Evolutionary conservation across 2,329 filamentous ascomycete genomes (phyloP), one percentile per base, ranked within the genome.

Genomic region (Fusarium sp.): DNA sequence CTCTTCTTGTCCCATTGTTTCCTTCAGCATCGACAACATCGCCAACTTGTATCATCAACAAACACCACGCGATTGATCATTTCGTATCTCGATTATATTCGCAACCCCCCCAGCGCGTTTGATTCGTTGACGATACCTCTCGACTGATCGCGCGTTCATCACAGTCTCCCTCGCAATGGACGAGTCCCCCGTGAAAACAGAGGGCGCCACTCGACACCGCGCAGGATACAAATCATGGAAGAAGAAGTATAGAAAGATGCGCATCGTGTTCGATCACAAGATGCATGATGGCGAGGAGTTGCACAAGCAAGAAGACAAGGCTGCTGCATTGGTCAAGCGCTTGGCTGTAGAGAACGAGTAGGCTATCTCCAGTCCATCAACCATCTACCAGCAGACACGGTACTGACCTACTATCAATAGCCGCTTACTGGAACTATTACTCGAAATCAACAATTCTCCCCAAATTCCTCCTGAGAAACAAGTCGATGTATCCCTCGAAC

Each of bases 231-330:
- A 90, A 79, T 92, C 90, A 50, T 92, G 88, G 87, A 94, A 94
- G 89, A 97, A 98, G 85, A 99, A 99, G 87, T 99, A 97, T 83
- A 92, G 93, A 78, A 97, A 97, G 88, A 94, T 96, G 91, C 92
- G 93, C 83, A 88, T 92, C 81, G 86, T 88, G 34, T 97, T 96
- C 79, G 93, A 96, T 77, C 87, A 91, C 57, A 90, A 90, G 78
- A 94, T 95, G 89, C 89, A 92, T 65, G 90, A 94, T 74, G 93
- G 94, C 81, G 96, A 97, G 83, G 89, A 91, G 62, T 87, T 96
- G 68, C 96, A 96, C 83, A 90, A 91, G 77, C 88, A 93, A 62
- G 95, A 96, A 82, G 93, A 94, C 81, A 92, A 92, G 82, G 93
- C 95, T 41, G 90, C 93, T 70, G 91, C 92, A 74, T 93, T 94